Conservation (phyloP, 164 flowering plant genomes). For the Liriodendron chinense region DNA sequence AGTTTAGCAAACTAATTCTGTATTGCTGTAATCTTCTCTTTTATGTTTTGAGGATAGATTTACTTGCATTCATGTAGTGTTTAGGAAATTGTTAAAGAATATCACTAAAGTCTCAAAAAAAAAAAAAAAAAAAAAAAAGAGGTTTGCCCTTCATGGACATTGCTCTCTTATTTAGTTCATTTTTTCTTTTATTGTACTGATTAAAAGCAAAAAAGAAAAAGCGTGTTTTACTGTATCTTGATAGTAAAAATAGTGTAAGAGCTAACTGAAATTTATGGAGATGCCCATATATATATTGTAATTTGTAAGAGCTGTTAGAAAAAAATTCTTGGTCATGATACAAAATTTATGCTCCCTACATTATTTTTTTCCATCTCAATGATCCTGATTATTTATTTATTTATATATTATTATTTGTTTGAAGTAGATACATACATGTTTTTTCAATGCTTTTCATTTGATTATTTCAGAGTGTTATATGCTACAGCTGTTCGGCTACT, state of each 20-base stretch:
- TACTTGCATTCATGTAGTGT: background rate
- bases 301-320: no score
- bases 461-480: conserved; percentile 53
- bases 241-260: no score
- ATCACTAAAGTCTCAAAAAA: background rate
- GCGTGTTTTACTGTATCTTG: no score
- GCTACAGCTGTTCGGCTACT: conserved; percentile 84
- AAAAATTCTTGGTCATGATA: background rate
- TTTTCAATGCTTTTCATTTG: conserved; percentile 2
- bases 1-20: no score
- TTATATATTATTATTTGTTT: background rate
- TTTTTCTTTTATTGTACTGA: no score
- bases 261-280: no score
- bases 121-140: no score
- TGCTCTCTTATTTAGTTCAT: background rate
- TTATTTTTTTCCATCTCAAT: background rate
- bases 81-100: background rate
- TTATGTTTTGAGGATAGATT: background rate
- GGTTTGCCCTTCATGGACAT: background rate
- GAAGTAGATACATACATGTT: conserved; percentile 1
- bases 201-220: no score
- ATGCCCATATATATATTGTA: no score
- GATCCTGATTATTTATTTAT: background rate
- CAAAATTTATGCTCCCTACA: background rate
- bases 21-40: background rate